Percentiles rank a stretch among this genome's conserved stretches.
Evolutionary conservation across 106 monocot genomes (phyloP).

Genomic region (Acorus calamus): DNA sequence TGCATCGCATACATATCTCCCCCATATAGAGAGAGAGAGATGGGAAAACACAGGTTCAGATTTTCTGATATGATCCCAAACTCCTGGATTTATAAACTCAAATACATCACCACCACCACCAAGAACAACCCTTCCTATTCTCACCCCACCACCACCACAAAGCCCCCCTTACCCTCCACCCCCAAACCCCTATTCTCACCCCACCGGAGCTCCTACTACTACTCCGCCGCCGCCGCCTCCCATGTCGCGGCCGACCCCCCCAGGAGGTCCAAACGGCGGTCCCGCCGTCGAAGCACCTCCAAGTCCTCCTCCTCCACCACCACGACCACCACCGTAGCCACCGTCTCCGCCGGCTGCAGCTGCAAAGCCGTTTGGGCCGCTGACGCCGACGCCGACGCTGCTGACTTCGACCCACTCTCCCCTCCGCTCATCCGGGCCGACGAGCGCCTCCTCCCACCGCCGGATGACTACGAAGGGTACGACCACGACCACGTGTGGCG

Average conservation of each 20-base stretch:
- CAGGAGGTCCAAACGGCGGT: constrained; percentile 21
- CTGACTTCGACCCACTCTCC: neutral
- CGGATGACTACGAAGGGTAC: neutral
- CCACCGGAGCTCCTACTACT: constrained; percentile 61
- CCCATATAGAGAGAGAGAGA: neutral
- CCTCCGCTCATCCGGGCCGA: neutral
- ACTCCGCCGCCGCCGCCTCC: constrained; percentile 24
- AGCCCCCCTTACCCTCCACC: too few species aligned
- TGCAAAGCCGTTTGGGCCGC: neutral
- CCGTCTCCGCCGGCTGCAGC: constrained; percentile 12
- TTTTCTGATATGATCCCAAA: constrained; percentile 78
- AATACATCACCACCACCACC: constrained; percentile 21
- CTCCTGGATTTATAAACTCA: constrained; percentile 85
- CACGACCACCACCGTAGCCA: constrained; percentile 1
- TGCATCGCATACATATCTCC: too few species aligned
- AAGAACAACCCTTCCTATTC: too few species aligned
- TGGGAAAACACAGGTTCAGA: constrained; percentile 70
- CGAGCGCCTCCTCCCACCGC: too few species aligned
- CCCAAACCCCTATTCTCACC: constrained; percentile 10
- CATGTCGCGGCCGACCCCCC: constrained; percentile 17
- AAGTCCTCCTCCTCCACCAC: neutral
- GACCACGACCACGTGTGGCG: neutral
- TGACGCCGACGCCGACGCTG: constrained; percentile 3
- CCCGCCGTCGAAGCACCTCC: constrained; percentile 3
- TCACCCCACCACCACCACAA: too few species aligned